These are phyloP conservation scores for Cutaneotrichosporon cavernicola DNA, from an alignment of 1,284 basidiomycete species.

Conservation along the genomic window DNA sequence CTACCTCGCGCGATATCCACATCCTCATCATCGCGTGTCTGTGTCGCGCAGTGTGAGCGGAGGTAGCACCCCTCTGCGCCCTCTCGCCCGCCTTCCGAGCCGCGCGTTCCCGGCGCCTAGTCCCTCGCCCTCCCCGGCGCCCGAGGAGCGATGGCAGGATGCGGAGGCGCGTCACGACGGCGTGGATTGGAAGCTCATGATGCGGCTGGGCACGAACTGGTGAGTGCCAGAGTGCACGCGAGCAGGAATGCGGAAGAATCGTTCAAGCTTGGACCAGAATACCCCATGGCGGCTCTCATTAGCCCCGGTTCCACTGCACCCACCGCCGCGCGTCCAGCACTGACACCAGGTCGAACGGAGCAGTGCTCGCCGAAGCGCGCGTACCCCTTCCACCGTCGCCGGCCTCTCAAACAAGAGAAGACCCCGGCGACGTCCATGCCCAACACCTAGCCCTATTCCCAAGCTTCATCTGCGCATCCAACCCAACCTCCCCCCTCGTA, in stretches of 20 bases:
- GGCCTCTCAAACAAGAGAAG: not conserved
- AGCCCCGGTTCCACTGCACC: too few species aligned
- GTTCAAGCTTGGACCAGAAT: too few species aligned
- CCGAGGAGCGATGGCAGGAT: constrained; percentile 17
- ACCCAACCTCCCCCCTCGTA: constrained; percentile 46
- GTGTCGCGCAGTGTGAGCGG: constrained; percentile 13
- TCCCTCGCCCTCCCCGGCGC: constrained; percentile 34
- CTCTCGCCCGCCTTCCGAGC: constrained; percentile 44
- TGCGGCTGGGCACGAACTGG: constrained; percentile 51
- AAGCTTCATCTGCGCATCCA: constrained; percentile 49
- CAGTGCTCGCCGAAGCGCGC: constrained; percentile 40
- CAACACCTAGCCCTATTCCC: constrained; percentile 45
- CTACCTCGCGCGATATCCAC: constrained; percentile 48
- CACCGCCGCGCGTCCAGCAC: not conserved
- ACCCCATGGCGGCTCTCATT: too few species aligned
- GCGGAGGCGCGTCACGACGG: constrained; percentile 41
- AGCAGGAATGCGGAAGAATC: too few species aligned
- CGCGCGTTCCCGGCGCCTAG: constrained; percentile 48
- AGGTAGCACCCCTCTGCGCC: constrained; percentile 28
- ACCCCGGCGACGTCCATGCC: not conserved
- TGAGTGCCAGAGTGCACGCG: constrained; percentile 17
- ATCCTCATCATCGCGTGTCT: constrained; percentile 41
- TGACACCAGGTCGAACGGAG: constrained; percentile 47
- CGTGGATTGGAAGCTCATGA: constrained; percentile 52
- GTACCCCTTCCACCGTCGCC: constrained; percentile 44